Base-by-base conservation (phyloP, 1,139 yeast species). In the Diutina mesorugosa region DNA sequence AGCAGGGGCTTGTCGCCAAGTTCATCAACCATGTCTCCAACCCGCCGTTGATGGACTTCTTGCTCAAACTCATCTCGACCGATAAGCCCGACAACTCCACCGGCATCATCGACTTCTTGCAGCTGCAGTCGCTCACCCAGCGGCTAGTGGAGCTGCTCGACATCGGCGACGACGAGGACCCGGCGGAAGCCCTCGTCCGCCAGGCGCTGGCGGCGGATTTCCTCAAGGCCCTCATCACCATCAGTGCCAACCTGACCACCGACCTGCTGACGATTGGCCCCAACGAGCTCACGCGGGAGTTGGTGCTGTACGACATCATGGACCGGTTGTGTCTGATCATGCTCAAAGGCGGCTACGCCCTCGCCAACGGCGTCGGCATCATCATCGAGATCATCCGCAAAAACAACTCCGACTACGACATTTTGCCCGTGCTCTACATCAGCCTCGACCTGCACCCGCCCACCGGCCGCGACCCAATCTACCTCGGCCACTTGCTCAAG, bases 341-440 rank as follows among this genome's bases (percentile, higher is more conserved):
- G 99, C 76, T 91, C 29, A 74, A 81, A 61, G 98, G 98, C 18
- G 97, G 97, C 4, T 85, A 91, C 54, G 95, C 96, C 4, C 77
- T 93, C 65, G 89, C 96, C 45, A 93, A 93, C 62, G 97, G 98
- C 58, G 99, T 93, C 45, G 97, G 98, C 6, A 90, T 93, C 55
- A 86, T 93, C 57, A 93, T 93, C 66, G 99, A 93, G 69, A 86
- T 93, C 59, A 95, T 95, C 62, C 80, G 99, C 63, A 93, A 93
- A 67, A 93, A 93, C 69, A 95, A 93, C 68, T 89, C 97, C 1
- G 99, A 93, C 69, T 93, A 93, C 68, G 99, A 93, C 71, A 81
- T 85, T 58, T 85, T 90, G 56, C 97, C 96, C 21, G 91, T 93
- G 46, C 78, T 90, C 67, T 86, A 85, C 69, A 88, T 90, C 54